Base-by-base conservation (phyloP, 1,284 basidiomycete species). In the Pisolithus thermaeus region DNA sequence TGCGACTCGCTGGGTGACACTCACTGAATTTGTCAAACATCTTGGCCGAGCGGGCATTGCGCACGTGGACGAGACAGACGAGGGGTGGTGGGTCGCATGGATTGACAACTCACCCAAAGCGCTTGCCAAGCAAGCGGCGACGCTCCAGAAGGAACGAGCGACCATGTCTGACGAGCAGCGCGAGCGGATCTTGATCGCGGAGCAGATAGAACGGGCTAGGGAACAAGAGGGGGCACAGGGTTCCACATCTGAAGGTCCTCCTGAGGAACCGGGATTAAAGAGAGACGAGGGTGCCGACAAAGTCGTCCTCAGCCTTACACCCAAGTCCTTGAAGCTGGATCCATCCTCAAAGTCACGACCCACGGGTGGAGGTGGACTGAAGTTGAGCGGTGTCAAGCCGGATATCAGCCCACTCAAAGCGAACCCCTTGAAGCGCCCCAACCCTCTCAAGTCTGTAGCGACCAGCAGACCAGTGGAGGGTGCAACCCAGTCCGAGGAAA, bases 81-180 rank as follows among this genome's bases (percentile, higher is more conserved):
- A 97, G 72, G 96, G 95, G 3, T 94, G 92, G 84, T 98, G 92
- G 70, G 80, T 99, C 59, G 83, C 87, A 39, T 99, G 97, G 96
- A 90, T 99, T 54, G 97, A 99, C 69, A 97, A 81, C 67, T 90
- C 88, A 51, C 95, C 97, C 2, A 91, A 92, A 60, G 94, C 97
- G 3, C 76, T 98, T 30, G 90, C 90, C 6, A 89, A 94, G 56
- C 70, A 95, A 83, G 89, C 92, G 69, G 90, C 93, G 32, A 83
- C 83, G 27, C 70, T 90, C 73, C 97, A 97, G 77, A 94, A 96
- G 72, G 94, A 99, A 62, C 80, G 95, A 7, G 81, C 87, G 32
- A 90, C 90, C 47, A 87, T 87, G 68, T 94, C 92, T 39, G 96
- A 98, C 64, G 97, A 99, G 71, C 90, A 94, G 69, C 81, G 97